These are phyloP conservation scores for Canavalia gladiata DNA, from an alignment of 306 rosid genomes.

Conservation along the genomic window DNA sequence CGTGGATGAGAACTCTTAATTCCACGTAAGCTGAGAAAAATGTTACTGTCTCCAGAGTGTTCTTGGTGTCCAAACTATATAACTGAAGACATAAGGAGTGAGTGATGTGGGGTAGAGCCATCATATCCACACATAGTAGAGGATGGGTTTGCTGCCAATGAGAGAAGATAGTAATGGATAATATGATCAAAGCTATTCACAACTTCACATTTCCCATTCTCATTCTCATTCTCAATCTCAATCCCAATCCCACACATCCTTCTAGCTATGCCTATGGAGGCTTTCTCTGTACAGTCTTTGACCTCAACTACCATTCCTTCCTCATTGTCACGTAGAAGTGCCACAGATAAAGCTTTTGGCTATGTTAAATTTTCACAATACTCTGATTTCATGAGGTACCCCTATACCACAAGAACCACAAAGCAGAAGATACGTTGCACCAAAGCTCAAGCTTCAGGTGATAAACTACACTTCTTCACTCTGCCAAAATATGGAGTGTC, in stretches of 20 bases:
- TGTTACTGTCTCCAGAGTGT: neutral
- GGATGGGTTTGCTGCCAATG: conserved; percentile 50
- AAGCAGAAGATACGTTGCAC: conserved; percentile 30
- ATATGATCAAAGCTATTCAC: conserved; percentile 40
- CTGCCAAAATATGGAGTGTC: conserved; percentile 10
- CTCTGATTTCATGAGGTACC: conserved; percentile 54
- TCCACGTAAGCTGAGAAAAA: neutral
- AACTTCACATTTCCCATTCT: conserved; percentile 17
- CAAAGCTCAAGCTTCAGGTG: conserved; percentile 81
- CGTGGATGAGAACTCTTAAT: neutral
- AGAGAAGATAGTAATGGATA: conserved; percentile 51
- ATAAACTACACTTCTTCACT: neutral
- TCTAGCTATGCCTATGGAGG: conserved; percentile 75
- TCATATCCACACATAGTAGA: conserved; percentile 66
- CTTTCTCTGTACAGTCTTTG: conserved; percentile 63
- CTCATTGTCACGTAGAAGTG: conserved; percentile 52
- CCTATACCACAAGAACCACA: conserved; percentile 40
- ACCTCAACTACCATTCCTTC: conserved; percentile 66
- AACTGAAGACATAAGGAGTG: conserved; percentile 18
- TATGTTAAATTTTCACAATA: conserved; percentile 57
- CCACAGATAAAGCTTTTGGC: conserved; percentile 48
- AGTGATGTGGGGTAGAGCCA: conserved; percentile 55
- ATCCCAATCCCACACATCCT: neutral
- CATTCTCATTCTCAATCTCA: conserved; percentile 1
- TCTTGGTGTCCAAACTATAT: neutral